These are phyloP conservation scores for Cyberlindnera galapagoensis DNA, from an alignment of 805 yeast genomes.

Conservation along the genomic window DNA sequence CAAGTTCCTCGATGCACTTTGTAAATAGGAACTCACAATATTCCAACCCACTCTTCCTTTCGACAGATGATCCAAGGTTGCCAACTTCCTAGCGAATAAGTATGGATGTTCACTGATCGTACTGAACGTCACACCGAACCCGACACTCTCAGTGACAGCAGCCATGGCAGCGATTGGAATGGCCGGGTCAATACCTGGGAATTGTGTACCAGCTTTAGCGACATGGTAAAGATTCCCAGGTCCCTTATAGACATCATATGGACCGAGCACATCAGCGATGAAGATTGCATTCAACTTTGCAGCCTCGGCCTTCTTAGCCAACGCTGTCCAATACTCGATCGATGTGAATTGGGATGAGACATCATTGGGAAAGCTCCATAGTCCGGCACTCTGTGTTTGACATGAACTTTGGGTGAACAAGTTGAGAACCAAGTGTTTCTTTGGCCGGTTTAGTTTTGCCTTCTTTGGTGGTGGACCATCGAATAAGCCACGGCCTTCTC, in stretches of 20 bases:
- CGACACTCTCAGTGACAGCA: constrained; percentile 30
- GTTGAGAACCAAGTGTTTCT: constrained; percentile 28
- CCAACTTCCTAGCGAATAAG: constrained; percentile 31
- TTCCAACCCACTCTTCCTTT: constrained; percentile 40
- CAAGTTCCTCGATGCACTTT: constrained; percentile 32
- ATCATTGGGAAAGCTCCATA: constrained; percentile 36
- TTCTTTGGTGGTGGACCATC: neutral
- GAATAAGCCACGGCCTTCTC: constrained; percentile 1
- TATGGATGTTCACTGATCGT: constrained; percentile 37
- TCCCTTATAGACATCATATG: constrained; percentile 33
- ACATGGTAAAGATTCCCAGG: constrained; percentile 14
- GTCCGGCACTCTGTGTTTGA: constrained; percentile 23
- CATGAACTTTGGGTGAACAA: constrained; percentile 33
- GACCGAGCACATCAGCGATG: constrained; percentile 35
- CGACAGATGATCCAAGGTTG: constrained; percentile 35
- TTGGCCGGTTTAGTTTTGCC: constrained; percentile 1
- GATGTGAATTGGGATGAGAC: constrained; percentile 22
- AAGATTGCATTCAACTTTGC: constrained; percentile 33
- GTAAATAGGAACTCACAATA: constrained; percentile 33
- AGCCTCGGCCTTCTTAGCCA: constrained; percentile 30
- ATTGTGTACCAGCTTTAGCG: constrained; percentile 24
- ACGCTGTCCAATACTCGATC: constrained; percentile 31
- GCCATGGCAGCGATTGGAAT: constrained; percentile 35
- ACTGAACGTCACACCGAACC: constrained; percentile 34
- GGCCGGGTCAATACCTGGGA: constrained; percentile 35